Base-by-base conservation (phyloP, 371 early-diverging fungal genomes). In the Mortierella sp. region DNA sequence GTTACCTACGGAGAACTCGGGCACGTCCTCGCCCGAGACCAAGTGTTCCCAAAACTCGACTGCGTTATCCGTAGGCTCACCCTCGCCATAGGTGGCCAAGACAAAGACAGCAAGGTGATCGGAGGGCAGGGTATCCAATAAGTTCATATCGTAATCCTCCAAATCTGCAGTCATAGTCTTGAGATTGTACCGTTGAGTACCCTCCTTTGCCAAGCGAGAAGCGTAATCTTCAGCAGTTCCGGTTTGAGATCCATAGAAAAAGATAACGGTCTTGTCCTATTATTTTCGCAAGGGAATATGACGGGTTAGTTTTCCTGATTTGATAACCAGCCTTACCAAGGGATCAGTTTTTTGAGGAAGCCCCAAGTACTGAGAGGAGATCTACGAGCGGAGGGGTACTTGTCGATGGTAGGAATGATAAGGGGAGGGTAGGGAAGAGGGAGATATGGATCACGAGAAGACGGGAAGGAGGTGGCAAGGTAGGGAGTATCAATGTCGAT, bases 151-250 rank as follows among this genome's bases (percentile, higher is more conserved):
- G 70, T 92, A 96, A 27, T 91, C 89, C 80, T 97, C 99, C 50
- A 90, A 79, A 67, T 98, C 97, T 49, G 92, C 89, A 11, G 90
- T 89, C 84, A 95, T 86, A 21, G 90, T 84, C 44, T 81, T 87
- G 61, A 94, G 83, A 64, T 93, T 92, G 79, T 86, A 93, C 56
- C 85, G 86, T 73, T 92, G 86, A 27, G 84, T 70, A 55, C 89
- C 90, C 76, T 95, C 96, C 76, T 94, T 95, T 63, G 93, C 93
- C 26, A 93, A 69, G 44, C 95, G 93, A 62, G 83, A 81, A 67
- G 98, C 97, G 66, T 93, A 93, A 70, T 97, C 98, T 81, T 99
- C 97, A 23, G 98, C 99, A 31, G 96, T 96, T 49, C 98, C 98
- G 19, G 97, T 97, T 84, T 98, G 98, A 46, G 96, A 96, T 42